Conservation (phyloP, 495 filamentous ascomycete species). For the Annulohypoxylon stygium region DNA sequence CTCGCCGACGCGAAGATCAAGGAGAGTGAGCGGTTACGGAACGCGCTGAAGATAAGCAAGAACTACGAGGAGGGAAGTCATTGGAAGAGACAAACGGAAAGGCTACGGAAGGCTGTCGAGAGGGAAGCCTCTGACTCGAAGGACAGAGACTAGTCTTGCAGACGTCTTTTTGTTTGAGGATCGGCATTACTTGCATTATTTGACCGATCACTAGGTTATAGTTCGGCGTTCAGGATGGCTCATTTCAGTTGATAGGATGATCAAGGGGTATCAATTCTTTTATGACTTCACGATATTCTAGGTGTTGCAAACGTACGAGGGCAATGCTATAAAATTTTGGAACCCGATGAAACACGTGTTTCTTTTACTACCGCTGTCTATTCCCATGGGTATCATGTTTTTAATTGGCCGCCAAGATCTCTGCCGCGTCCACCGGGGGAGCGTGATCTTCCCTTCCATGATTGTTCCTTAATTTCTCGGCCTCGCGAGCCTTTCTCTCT, state of each 20-base stretch:
- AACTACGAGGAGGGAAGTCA: constrained; percentile 89
- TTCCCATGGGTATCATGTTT: constrained; percentile 50
- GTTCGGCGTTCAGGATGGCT: constrained; percentile 34
- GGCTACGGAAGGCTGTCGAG: constrained; percentile 69
- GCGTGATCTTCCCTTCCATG: constrained; percentile 56
- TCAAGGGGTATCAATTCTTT: constrained; percentile 6
- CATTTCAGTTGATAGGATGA: constrained; percentile 7
- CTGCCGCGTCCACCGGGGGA: constrained; percentile 57
- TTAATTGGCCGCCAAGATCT: constrained; percentile 62
- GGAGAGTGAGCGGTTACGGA: constrained; percentile 90
- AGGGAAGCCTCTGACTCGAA: constrained; percentile 58
- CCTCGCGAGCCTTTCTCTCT: constrained; percentile 50
- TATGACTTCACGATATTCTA: constrained; percentile 1
- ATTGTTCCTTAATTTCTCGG: constrained; percentile 52
- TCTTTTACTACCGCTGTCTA: constrained; percentile 37
- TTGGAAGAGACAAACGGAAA: constrained; percentile 79
- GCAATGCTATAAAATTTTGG: not conserved
- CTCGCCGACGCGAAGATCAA: constrained; percentile 95
- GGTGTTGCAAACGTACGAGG: not conserved
- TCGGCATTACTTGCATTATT: constrained; percentile 21
- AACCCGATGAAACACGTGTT: constrained; percentile 14
- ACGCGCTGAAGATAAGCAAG: constrained; percentile 87
- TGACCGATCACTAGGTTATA: constrained; percentile 11
- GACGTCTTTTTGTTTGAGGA: not conserved
- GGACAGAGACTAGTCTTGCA: constrained; percentile 23